Conservation (phyloP, 108 stramenopile genomes). For the Pseudonitzschia multiseries region DNA sequence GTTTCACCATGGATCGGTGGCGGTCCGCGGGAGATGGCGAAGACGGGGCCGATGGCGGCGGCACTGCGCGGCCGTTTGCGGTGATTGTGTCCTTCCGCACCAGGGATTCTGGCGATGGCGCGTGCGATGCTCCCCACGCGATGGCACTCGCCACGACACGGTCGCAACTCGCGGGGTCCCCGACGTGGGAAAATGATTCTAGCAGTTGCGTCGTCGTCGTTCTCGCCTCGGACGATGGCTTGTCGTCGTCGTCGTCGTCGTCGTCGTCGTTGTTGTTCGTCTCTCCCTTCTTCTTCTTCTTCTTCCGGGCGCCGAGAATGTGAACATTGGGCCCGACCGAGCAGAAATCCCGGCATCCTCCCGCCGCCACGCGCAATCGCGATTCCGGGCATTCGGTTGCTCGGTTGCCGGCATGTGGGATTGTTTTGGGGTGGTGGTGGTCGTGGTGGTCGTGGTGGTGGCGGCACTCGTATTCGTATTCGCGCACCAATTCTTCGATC, state of each 20-base stretch:
- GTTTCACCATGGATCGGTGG: neutral
- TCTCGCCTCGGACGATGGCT: too few species aligned
- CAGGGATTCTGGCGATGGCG: neutral
- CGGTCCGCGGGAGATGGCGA: neutral
- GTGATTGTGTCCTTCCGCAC: too few species aligned
- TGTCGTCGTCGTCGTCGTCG: neutral
- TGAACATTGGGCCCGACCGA: conserved; percentile 42
- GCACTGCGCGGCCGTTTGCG: too few species aligned
- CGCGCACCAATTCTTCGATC: conserved; percentile 38
- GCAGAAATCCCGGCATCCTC: conserved; percentile 41
- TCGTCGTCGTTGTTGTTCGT: neutral
- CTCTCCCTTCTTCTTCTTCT: neutral
- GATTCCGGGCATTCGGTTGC: neutral
- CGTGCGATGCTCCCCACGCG: neutral
- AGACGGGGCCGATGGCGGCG: too few species aligned
- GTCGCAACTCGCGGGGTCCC: neutral
- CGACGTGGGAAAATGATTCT: neutral
- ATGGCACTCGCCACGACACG: neutral
- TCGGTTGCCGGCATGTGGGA: neutral
- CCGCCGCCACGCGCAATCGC: conserved; percentile 3
- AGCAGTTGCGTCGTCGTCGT: neutral
- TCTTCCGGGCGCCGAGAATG: neutral
- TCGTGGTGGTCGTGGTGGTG: neutral
- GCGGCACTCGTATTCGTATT: neutral
- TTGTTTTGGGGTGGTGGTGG: neutral